These are phyloP conservation scores for Calonectria ilicicola DNA, from an alignment of 2,329 filamentous ascomycete genomes.

Conservation along the genomic window DNA sequence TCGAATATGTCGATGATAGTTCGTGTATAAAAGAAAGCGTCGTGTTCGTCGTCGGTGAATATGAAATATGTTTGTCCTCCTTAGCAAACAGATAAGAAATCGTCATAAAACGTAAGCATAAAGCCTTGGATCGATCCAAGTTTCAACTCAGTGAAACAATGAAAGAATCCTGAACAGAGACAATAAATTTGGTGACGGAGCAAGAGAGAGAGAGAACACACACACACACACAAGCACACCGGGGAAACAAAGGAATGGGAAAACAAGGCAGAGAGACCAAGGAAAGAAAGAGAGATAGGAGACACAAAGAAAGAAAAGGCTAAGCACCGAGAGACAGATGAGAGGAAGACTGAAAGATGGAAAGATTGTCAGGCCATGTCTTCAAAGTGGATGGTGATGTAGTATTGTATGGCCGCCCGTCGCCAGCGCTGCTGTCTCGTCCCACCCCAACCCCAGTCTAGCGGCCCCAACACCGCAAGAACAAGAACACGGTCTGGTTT, in stretches of 20 bases:
- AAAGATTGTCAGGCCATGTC: slow-evolving; percentile 25
- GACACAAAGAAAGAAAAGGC: slow-evolving; percentile 24
- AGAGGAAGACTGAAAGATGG: slow-evolving; percentile 27
- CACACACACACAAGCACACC: not conserved
- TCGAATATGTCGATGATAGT: not conserved
- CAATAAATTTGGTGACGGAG: not conserved
- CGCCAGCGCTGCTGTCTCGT: not conserved
- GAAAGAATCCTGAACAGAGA: slow-evolving; percentile 24
- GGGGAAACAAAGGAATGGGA: slow-evolving; percentile 18
- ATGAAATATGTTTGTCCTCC: slow-evolving; percentile 1
- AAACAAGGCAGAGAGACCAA: slow-evolving; percentile 19
- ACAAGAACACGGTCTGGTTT: slow-evolving; percentile 2
- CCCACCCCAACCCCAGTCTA: not conserved
- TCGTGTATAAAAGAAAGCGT: not conserved
- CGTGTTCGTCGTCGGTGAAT: not conserved
- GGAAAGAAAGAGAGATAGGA: slow-evolving; percentile 27
- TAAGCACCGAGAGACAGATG: slow-evolving; percentile 12
- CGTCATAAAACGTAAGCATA: not conserved
- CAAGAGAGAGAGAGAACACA: slow-evolving; percentile 19
- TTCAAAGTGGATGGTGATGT: slow-evolving; percentile 24
- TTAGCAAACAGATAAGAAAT: slow-evolving; percentile 9
- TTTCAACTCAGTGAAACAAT: slow-evolving; percentile 24
- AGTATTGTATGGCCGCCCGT: slow-evolving; percentile 23
- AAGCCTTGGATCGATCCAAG: slow-evolving; percentile 28
- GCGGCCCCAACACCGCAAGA: not conserved